phyloP scores from a whole-genome alignment of 2,329 filamentous ascomycete species.

The Penicillium hordei region DNA sequence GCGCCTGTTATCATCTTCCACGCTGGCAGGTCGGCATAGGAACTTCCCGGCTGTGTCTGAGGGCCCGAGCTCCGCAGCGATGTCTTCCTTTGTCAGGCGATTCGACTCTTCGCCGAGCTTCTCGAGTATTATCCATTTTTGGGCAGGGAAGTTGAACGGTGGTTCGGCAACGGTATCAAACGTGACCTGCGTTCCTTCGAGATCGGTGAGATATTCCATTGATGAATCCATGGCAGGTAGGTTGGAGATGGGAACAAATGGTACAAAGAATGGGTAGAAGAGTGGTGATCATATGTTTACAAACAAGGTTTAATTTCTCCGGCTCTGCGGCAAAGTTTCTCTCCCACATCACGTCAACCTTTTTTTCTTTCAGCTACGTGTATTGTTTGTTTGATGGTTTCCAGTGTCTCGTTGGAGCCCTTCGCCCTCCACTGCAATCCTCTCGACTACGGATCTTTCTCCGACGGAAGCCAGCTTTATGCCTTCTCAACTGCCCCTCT shows the following conservation, averaged over 20 bases:
- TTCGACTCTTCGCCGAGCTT: slow-evolving; percentile 1
- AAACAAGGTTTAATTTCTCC: not conserved
- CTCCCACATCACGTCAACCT: too few relatives aligned
- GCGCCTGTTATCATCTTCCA: not conserved
- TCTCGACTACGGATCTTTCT: too few relatives aligned
- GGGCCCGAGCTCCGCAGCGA: not conserved
- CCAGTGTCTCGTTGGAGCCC: too few relatives aligned
- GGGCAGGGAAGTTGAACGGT: slow-evolving; percentile 6
- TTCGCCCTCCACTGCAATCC: too few relatives aligned
- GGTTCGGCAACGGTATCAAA: slow-evolving; percentile 6
- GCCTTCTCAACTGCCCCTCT: too few relatives aligned
- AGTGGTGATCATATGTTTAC: slow-evolving; percentile 3
- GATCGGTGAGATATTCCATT: slow-evolving; percentile 6
- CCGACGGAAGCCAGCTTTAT: too few relatives aligned
- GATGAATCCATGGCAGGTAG: slow-evolving; percentile 1
- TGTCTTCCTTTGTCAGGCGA: slow-evolving; percentile 2
- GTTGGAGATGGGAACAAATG: not conserved
- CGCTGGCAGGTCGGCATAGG: slow-evolving; percentile 4
- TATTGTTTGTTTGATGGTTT: too few relatives aligned
- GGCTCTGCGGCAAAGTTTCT: too few relatives aligned
- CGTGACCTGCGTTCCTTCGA: slow-evolving; percentile 3
- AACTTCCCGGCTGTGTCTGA: slow-evolving; percentile 2
- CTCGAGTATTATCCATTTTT: slow-evolving; percentile 7
- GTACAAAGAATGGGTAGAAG: not conserved
- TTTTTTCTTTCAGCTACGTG: too few relatives aligned